Evolutionary conservation across 2,329 filamentous ascomycete species (phyloP).

Genomic region (Alternaria sp.): DNA sequence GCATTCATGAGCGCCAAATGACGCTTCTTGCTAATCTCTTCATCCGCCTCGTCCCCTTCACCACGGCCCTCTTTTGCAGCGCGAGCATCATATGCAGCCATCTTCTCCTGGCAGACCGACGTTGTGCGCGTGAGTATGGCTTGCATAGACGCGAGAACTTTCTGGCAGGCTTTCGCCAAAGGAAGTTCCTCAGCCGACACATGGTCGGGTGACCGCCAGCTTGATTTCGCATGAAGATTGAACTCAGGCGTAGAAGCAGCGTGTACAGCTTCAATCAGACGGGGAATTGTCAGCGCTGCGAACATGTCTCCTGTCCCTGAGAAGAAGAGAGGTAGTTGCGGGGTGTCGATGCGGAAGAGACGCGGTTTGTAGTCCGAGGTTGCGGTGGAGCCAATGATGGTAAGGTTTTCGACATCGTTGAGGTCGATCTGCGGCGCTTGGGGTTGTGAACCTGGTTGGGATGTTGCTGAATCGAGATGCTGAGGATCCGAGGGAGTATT

Average conservation of each 20-base stretch:
- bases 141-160: constrained; percentile 93
- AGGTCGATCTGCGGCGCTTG: constrained; percentile 9
- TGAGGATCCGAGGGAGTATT: constrained; percentile 33
- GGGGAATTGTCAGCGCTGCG: constrained; percentile 85
- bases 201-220: constrained; percentile 81
- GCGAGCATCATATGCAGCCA: constrained; percentile 60
- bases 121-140: constrained; percentile 76
- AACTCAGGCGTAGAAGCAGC: constrained; percentile 45
- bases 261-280: constrained; percentile 82
- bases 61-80: constrained; percentile 57
- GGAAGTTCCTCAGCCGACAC: constrained; percentile 77
- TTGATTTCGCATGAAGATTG: constrained; percentile 62
- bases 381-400: constrained; percentile 80
- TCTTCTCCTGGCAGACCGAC: constrained; percentile 70
- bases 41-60: constrained; percentile 54
- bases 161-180: constrained; percentile 82
- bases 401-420: constrained; percentile 59
- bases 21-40: constrained; percentile 63
- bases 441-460: constrained; percentile 9
- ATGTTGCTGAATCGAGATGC: constrained; percentile 23
- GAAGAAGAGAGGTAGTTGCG: constrained; percentile 91
- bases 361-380: constrained; percentile 72
- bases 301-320: constrained; percentile 99
- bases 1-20: constrained; percentile 80
- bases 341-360: constrained; percentile 89